phyloP scores from a whole-genome alignment of 78 protist genomes.

The Speleostelium caveatum region DNA sequence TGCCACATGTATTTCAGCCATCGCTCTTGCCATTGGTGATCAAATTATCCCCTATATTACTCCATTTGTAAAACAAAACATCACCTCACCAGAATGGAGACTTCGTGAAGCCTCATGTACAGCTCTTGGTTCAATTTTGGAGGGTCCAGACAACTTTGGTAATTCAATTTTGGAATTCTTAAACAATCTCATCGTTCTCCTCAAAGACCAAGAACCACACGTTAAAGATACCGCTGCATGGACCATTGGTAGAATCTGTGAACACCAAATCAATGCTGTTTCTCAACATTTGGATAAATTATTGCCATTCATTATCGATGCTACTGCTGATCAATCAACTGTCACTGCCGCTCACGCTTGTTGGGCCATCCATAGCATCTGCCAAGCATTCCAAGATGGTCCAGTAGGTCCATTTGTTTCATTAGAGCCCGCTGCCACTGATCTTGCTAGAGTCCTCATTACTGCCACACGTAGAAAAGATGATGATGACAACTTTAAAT shows the following conservation, averaged over 20 bases:
- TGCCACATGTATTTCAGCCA: conserved; percentile 81
- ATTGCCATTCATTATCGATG: conserved; percentile 7
- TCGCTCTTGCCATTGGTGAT: conserved; percentile 80
- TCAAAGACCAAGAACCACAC: conserved; percentile 47
- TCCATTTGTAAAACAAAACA: conserved; percentile 85
- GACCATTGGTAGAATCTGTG: conserved; percentile 91
- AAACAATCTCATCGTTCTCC: neutral
- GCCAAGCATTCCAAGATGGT: conserved; percentile 51
- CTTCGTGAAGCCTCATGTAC: conserved; percentile 87
- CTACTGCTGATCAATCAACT: conserved; percentile 61
- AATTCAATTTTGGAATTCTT: conserved; percentile 8
- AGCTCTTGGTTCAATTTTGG: conserved; percentile 85
- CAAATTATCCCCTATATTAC: conserved; percentile 73
- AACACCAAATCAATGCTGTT: conserved; percentile 43
- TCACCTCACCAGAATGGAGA: conserved; percentile 81
- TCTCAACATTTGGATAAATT: conserved; percentile 1
- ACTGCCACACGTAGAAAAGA: conserved; percentile 62
- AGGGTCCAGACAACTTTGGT: conserved; percentile 35
- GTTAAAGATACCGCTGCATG: conserved; percentile 93
- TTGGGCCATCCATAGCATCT: conserved; percentile 85
- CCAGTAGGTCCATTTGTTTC: conserved; percentile 35
- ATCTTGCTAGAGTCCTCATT: conserved; percentile 17
- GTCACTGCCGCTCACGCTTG: conserved; percentile 88
- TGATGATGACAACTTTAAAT: conserved; percentile 79
- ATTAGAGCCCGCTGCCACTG: neutral